Evolutionary conservation across 106 monocot genomes (phyloP), one percentile per base, ranked within the genome.

Genomic region (Cymbidium sinense): DNA sequence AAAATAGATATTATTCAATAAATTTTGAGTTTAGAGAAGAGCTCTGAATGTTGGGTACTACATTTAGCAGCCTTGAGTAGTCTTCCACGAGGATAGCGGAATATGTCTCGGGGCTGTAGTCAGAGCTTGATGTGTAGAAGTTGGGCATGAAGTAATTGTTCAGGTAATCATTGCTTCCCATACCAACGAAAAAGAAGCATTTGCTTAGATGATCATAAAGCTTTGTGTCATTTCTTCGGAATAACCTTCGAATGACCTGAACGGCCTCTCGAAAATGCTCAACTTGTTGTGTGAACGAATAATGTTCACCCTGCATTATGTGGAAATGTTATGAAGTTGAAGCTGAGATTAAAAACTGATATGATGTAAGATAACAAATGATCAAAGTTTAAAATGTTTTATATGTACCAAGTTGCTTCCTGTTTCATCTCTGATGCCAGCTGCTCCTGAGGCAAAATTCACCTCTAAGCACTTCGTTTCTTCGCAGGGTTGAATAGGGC

Each of bases 371-470:
- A 27, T 67, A 0, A n/a, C 34, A 69, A 9, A 62, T 62, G 61
- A 62, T 62, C 5, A 29, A 69, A 10, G 13, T 17, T 15, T 34
- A 33, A 19, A 69, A 31, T 15, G 13, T 31, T 31, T 4, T 2
- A 2, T 6, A 29, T 39, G 29, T 77, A 91, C 94, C 73, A 95
- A 84, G 58, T 95, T 95, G 81, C 79, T 82, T 64, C 95, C 95
- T 0, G 89, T 95, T 72, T 95, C 95, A 21, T 77, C 64, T 79
- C 91, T 76, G 70, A 95, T 87, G 7, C 95, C 95, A 34, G 89
- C 77, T 34, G 95, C 95, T 28, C 94, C 95, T 0, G 95, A 95
- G 7, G 95, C 95, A 41, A 62, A 95, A 73, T 95, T 95, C 52
- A 89, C 95, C 95, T 71, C 86, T 75, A 21, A 84, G 43, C 2